A percentile compares a stretch with the other conserved stretches of the same genome.
These are phyloP conservation scores for Termitomyces sp. DNA, from an alignment of 768 basidiomycete species.

Conservation along the genomic window DNA sequence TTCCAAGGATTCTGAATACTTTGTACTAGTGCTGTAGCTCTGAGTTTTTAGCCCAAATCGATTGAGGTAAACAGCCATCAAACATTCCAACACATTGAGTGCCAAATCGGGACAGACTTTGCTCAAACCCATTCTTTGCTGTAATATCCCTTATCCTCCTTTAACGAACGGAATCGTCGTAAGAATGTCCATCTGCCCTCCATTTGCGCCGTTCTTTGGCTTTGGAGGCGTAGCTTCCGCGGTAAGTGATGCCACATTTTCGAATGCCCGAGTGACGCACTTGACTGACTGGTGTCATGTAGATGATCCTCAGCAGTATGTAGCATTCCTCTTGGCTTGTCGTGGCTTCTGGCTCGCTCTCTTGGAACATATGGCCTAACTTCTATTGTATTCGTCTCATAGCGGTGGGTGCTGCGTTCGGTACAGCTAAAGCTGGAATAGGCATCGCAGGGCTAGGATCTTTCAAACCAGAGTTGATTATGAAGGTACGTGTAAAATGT, in stretches of 20 bases:
- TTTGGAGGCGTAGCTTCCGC: slow-evolving; percentile 95
- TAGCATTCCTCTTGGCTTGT: slow-evolving; percentile 13
- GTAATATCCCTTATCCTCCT: neutral
- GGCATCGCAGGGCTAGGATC: slow-evolving; percentile 93
- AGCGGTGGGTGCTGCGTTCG: slow-evolving; percentile 95
- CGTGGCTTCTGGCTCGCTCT: neutral
- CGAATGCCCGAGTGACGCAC: slow-evolving; percentile 1
- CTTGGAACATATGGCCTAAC: neutral
- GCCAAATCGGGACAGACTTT: neutral
- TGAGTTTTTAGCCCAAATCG: too few relatives aligned
- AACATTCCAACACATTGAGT: neutral
- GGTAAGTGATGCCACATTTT: slow-evolving; percentile 39
- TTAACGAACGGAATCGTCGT: neutral
- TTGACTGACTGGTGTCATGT: neutral
- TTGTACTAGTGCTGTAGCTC: too few relatives aligned
- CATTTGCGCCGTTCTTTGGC: slow-evolving; percentile 97
- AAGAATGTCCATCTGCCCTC: slow-evolving; percentile 72
- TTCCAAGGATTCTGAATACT: neutral
- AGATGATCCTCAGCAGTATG: slow-evolving; percentile 98
- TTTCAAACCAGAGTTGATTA: slow-evolving; percentile 94
- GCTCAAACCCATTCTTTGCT: neutral
- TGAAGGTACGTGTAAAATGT: slow-evolving; percentile 63
- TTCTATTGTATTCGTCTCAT: slow-evolving; percentile 5
- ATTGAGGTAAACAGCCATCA: neutral
- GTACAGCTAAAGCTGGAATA: slow-evolving; percentile 95